Conservation (phyloP, 1,284 basidiomycete genomes). For the Vanrija sp. region DNA sequence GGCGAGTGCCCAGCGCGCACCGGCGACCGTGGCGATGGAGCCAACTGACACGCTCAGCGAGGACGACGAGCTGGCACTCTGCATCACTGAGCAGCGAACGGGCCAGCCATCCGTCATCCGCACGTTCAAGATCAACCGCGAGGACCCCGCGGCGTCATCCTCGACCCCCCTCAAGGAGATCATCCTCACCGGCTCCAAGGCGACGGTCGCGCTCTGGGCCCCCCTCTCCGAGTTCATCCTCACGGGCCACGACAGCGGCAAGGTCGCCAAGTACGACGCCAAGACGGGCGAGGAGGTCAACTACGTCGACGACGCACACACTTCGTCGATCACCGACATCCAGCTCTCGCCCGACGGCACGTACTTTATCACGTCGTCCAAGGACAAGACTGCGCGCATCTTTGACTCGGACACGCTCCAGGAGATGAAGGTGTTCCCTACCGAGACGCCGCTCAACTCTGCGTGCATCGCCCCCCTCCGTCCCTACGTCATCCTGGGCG, state of each 20-base stretch:
- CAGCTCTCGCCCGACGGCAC: slow-evolving; percentile 86
- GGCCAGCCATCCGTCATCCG: slow-evolving; percentile 61
- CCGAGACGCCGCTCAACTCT: slow-evolving; percentile 94
- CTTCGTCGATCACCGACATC: slow-evolving; percentile 80
- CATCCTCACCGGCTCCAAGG: slow-evolving; percentile 87
- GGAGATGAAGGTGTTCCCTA: slow-evolving; percentile 88
- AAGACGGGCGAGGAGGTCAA: slow-evolving; percentile 80
- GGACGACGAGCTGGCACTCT: slow-evolving; percentile 78
- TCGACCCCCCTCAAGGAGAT: slow-evolving; percentile 70
- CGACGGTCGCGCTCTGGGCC: slow-evolving; percentile 90
- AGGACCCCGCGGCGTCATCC: slow-evolving; percentile 61
- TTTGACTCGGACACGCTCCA: slow-evolving; percentile 84
- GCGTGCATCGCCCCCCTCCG: slow-evolving; percentile 78
- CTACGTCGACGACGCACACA: slow-evolving; percentile 69
- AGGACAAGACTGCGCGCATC: slow-evolving; percentile 92
- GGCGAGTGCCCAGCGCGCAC: too few relatives aligned
- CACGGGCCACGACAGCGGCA: slow-evolving; percentile 94
- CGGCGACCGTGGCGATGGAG: neutral
- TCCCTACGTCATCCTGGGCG: slow-evolving; percentile 89
- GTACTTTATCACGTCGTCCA: slow-evolving; percentile 93
- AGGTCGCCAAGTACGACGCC: slow-evolving; percentile 82
- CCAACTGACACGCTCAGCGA: slow-evolving; percentile 60
- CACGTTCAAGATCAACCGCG: slow-evolving; percentile 81
- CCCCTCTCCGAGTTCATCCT: slow-evolving; percentile 74
- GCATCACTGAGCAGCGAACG: slow-evolving; percentile 96